Evolutionary conservation across 805 yeast genomes (phyloP), one percentile per base, ranked within the genome.

Genomic region (Candida palmyrensis): DNA sequence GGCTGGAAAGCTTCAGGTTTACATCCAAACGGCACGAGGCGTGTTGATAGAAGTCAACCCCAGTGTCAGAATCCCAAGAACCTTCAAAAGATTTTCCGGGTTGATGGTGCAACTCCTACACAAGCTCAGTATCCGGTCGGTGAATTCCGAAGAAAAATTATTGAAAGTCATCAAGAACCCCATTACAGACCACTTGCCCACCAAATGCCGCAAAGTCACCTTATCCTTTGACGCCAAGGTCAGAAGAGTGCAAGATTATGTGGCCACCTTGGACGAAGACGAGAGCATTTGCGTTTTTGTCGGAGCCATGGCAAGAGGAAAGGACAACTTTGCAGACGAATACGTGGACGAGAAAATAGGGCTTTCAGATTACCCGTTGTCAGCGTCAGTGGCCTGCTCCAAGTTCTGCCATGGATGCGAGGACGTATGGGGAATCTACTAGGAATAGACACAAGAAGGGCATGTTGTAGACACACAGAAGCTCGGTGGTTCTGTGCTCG

Each of bases 291-390:
- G 98, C 71, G 97, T 92, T 18, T 92, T 92, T 60, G 97, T 92
- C 29, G 98, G 98, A 55, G 96, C 98, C 29, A 92, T 92, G 96
- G 98, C 98, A 14, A 80, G 97, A 59, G 98, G 98, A 53, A 83
- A 82, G 56, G 98, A 92, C 62, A 88, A 79, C 48, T 92, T 92
- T 61, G 98, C 98, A 16, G 98, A 92, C 59, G 97, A 89, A 59
- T 90, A 60, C 53, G 95, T 90, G 27, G 97, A 92, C 57, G 97
- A 92, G 60, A 92, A 90, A 54, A 82, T 92, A 39, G 97, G 97
- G 48, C 79, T 92, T 37, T 87, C 97, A 22, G 88, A 90, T 51
- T 92, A 89, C 59, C 95, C 98, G 33, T 73, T 92, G 41, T 84
- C 95, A 35, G 98, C 98, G 3, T 88, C 97, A 9, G 97, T 92